A percentile compares a stretch with the other conserved stretches of the same genome.
These are phyloP conservation scores for Candida saitoana DNA, from an alignment of 805 yeast genomes.

Conservation along the genomic window DNA sequence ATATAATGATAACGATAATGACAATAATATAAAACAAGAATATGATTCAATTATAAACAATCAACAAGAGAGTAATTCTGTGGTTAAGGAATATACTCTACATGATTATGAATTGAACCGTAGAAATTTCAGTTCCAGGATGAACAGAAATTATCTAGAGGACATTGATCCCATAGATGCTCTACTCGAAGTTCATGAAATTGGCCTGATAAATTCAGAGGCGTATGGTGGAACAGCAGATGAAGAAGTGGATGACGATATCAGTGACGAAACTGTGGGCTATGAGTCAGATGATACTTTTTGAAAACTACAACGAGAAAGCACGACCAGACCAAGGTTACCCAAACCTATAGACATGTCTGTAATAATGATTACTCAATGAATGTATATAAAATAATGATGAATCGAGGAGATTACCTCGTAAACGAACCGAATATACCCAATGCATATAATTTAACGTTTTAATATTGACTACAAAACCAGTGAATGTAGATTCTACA, in stretches of 20 bases:
- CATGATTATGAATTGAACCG: background rate
- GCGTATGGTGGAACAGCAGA: conserved; percentile 3
- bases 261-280: conserved; percentile 3
- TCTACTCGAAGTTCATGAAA: conserved; percentile 20
- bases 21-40: background rate
- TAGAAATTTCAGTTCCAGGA: background rate
- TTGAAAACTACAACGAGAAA: conserved; percentile 1
- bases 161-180: conserved; percentile 12
- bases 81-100: background rate
- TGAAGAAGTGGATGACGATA: conserved; percentile 7
- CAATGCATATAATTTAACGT: no score
- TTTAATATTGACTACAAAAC: no score
- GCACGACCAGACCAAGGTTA: no score
- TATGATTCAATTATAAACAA: background rate
- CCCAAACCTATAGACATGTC: no score
- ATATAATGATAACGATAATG: background rate
- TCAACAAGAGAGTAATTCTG: conserved; percentile 2
- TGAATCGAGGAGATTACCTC: no score
- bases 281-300: conserved; percentile 11
- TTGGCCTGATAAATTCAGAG: conserved; percentile 19
- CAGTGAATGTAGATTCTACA: no score
- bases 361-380: no score
- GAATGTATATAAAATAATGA: no score
- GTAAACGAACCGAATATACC: no score
- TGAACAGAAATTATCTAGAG: conserved; percentile 6